Percentiles rank a stretch among this genome's conserved stretches.
These are phyloP conservation scores for Yamadazyma nakazawae DNA, from an alignment of 805 yeast genomes.

Conservation along the genomic window DNA sequence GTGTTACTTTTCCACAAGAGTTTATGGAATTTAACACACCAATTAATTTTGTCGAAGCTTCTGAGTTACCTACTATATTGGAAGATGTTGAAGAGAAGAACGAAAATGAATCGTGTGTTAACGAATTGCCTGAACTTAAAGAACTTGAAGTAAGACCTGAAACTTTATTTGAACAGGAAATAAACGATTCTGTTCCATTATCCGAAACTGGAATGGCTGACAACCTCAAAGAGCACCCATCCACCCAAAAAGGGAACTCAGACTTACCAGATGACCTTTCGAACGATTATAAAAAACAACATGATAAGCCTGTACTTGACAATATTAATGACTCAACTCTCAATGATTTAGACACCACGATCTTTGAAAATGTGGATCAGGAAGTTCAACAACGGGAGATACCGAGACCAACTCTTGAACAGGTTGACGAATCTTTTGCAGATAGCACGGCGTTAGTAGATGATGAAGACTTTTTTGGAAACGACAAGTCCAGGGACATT, in stretches of 20 bases:
- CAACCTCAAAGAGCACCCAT: neutral
- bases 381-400: neutral
- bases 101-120: no score
- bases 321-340: neutral
- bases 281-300: neutral
- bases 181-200: neutral
- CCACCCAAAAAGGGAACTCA: neutral
- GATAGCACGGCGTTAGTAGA: neutral
- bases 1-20: neutral
- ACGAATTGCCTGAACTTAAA: neutral
- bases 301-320: neutral
- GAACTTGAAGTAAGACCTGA: neutral
- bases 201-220: no score
- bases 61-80: neutral
- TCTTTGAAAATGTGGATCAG: neutral
- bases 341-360: neutral
- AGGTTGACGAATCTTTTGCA: neutral
- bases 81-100: neutral
- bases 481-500: no score
- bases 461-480: no score
- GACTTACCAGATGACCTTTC: neutral
- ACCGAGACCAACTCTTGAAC: neutral
- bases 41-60: neutral
- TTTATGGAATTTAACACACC: neutral
- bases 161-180: neutral